Percentiles rank a stretch among this genome's conserved stretches.
Evolutionary conservation across 495 filamentous ascomycete genomes (phyloP).

Genomic region (Annulohypoxylon nitens): DNA sequence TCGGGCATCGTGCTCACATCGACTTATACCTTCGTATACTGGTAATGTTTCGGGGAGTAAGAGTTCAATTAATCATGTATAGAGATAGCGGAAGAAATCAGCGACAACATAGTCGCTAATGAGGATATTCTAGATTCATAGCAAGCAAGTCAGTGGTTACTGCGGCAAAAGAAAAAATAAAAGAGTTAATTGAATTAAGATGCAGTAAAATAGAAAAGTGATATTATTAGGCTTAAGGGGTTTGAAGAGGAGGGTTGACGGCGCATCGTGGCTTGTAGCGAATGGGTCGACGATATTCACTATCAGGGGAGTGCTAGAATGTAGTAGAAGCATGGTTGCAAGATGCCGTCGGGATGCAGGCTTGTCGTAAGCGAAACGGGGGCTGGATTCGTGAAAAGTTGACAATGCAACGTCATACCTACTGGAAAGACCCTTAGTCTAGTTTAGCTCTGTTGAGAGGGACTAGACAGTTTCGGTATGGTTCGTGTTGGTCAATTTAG

Average conservation of each 20-base stretch:
- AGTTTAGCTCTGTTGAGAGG: neutral
- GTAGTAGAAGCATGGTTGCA: slow-evolving; percentile 37
- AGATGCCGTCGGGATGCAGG: slow-evolving; percentile 36
- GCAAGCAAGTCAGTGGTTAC: slow-evolving; percentile 21
- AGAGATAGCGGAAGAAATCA: neutral
- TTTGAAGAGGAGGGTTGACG: slow-evolving; percentile 10
- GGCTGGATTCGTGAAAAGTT: slow-evolving; percentile 35
- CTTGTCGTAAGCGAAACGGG: slow-evolving; percentile 39
- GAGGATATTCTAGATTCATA: slow-evolving; percentile 9
- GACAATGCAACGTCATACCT: slow-evolving; percentile 48
- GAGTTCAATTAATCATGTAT: slow-evolving; percentile 24
- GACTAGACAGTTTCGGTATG: neutral
- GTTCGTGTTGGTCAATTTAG: neutral
- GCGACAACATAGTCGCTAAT: slow-evolving; percentile 25
- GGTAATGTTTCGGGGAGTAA: slow-evolving; percentile 25
- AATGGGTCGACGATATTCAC: slow-evolving; percentile 30
- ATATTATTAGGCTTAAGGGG: neutral
- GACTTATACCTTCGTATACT: slow-evolving; percentile 43
- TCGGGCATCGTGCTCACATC: slow-evolving; percentile 46
- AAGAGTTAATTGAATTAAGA: neutral
- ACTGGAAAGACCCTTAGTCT: slow-evolving; percentile 13
- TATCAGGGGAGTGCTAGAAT: slow-evolving; percentile 32
- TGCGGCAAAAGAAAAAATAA: slow-evolving; percentile 15
- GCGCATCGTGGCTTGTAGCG: slow-evolving; percentile 17
- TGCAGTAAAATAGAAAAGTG: neutral